A percentile compares a stretch with the other conserved stretches of the same genome.
Evolutionary conservation across 306 rosid species (phyloP).

Genomic region (Cercis canadensis): DNA sequence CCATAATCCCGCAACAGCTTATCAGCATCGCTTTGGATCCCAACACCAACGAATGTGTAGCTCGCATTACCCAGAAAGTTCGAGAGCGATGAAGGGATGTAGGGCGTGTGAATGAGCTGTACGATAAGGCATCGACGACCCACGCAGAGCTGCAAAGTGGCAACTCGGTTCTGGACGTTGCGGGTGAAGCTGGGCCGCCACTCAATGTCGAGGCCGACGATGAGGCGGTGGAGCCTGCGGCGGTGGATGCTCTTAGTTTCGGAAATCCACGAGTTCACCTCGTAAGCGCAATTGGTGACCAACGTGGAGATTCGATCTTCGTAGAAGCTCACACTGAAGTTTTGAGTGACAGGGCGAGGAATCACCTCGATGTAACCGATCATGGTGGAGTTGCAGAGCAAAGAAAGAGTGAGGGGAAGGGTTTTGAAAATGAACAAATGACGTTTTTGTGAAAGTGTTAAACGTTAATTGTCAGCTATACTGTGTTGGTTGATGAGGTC

Average conservation of each 20-base stretch:
- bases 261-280: constrained; percentile 47
- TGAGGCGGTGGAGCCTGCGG: constrained; percentile 13
- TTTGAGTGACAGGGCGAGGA: constrained; percentile 19
- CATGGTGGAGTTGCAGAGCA: no score
- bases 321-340: constrained; percentile 31
- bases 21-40: constrained; percentile 41
- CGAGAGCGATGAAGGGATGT: constrained; percentile 38
- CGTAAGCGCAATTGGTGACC: constrained; percentile 33
- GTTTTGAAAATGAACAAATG: no score
- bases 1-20: constrained; percentile 44
- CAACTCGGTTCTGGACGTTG: constrained; percentile 21
- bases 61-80: constrained; percentile 32
- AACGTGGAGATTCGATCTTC: constrained; percentile 32
- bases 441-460: no score
- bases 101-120: constrained; percentile 37
- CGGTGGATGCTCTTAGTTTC: constrained; percentile 5
- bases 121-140: constrained; percentile 46
- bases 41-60: constrained; percentile 54
- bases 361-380: no score
- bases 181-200: constrained; percentile 51
- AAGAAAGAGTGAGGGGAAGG: no score
- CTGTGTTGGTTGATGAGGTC: no score
- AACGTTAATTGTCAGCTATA: no score
- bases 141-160: constrained; percentile 55
- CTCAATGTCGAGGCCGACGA: constrained; percentile 59